Base-by-base conservation (phyloP, 148 eudicot genomes). In the Dysphania ambrosioides region DNA sequence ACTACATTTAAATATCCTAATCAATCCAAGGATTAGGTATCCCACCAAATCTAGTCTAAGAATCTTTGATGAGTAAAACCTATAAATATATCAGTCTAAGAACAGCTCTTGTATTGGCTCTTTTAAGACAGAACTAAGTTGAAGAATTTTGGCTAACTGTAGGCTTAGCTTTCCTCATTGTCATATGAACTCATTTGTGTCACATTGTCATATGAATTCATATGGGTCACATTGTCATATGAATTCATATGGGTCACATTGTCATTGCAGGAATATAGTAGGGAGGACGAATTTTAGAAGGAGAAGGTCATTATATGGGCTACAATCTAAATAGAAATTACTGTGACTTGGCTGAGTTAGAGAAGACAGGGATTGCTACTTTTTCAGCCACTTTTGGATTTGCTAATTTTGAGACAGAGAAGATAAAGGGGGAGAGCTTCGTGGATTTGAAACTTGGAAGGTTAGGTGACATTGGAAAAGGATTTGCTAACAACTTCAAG, bases 361-460 rank as follows among this genome's bases (percentile, higher is more conserved):
- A 83, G 24, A 81, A 85, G 62, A 66, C 59, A 79, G 80, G 80
- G 31, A 47, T 60, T 42, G 74, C 79, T 34, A 79, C 82, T 32
- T 68, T 81, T 75, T 79, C 77, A 56, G 66, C 68, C 58, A 31
- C 70, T 65, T 72, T 77, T 66, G 81, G 79, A 72, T 79, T 80
- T 19, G 66, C 38, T 72, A 76, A 63, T 21, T 72, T 72, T 18
- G 75, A 77, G 44, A 75, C 70, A 35, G 78, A 72, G 47, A 71
- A 31, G 21, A 51, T 35, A 40, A 71, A 70, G 7, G 82, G 73
- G 64, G 77, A 77, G 18, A 79, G 73, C 79, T 70, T 83, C 55
- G 81, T 81, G 41, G 83, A 83, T 79, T 81, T 85, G 75, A 85
- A 83, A 75, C 88, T 83, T 55, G 88, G 90, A 57, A 81, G 82